phyloP scores from a whole-genome alignment of 1,139 yeast genomes.

The Blastobotrys apis region DNA sequence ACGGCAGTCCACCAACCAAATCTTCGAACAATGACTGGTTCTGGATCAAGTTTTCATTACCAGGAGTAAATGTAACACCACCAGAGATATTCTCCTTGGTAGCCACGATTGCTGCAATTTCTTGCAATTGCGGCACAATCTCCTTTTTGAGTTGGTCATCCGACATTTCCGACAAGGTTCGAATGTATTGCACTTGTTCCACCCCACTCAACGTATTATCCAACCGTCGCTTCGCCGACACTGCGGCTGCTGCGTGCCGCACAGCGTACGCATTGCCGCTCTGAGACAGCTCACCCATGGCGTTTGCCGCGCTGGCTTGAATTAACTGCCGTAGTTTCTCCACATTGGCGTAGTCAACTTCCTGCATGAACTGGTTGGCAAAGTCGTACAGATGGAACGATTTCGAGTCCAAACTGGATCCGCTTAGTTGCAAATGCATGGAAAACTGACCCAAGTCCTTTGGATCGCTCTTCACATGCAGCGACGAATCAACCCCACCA shows the following conservation, averaged over 20 bases:
- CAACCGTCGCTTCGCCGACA: constrained; percentile 58
- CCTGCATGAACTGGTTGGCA: constrained; percentile 62
- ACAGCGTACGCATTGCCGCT: constrained; percentile 85
- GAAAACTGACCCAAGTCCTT: constrained; percentile 35
- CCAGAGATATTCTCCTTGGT: constrained; percentile 22
- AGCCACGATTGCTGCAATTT: constrained; percentile 42
- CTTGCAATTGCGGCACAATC: constrained; percentile 60
- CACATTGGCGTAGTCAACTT: constrained; percentile 64
- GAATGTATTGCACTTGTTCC: constrained; percentile 67
- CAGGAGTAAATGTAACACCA: constrained; percentile 27
- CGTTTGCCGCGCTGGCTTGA: constrained; percentile 71
- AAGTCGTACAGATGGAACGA: constrained; percentile 55
- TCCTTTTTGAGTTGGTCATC: constrained; percentile 51
- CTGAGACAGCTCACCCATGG: constrained; percentile 73
- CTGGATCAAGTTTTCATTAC: constrained; percentile 16
- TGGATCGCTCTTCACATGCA: constrained; percentile 43
- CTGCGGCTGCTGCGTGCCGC: constrained; percentile 58
- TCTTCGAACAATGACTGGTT: constrained; percentile 16
- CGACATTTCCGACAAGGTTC: constrained; percentile 53
- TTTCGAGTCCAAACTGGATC: constrained; percentile 71
- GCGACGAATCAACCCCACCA: constrained; percentile 71
- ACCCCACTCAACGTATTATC: constrained; percentile 68
- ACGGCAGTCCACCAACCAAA: constrained; percentile 17
- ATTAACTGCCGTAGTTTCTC: constrained; percentile 72
- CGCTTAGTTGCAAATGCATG: constrained; percentile 55